Evolutionary conservation across 2,329 filamentous ascomycete species (phyloP).

Genomic region (Phialophora tarda): DNA sequence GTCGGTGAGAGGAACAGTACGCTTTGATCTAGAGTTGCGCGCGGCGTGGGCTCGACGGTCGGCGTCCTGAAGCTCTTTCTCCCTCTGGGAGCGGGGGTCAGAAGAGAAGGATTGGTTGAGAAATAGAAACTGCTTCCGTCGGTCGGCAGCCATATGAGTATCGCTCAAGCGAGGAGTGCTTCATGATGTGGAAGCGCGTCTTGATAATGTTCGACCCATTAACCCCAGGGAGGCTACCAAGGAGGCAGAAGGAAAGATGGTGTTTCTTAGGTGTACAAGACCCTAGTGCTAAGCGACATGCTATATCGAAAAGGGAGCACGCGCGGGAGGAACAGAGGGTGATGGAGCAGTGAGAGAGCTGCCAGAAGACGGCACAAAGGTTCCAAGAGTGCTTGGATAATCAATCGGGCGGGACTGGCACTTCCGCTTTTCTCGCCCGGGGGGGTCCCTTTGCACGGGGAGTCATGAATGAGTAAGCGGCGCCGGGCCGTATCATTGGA

Average conservation of each 20-base stretch:
- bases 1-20: neutral
- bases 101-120: slow-evolving; percentile 16
- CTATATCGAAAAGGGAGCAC: neutral
- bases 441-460: too few relatives aligned
- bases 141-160: slow-evolving; percentile 12
- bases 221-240: neutral
- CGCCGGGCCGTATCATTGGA: neutral
- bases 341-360: neutral
- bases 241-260: neutral
- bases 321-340: neutral
- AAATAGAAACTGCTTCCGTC: slow-evolving; percentile 15
- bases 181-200: slow-evolving; percentile 5
- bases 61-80: slow-evolving; percentile 24
- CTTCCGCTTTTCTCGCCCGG: neutral
- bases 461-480: slow-evolving; percentile 8
- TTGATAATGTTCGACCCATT: slow-evolving; percentile 4
- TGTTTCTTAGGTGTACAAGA: neutral
- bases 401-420: slow-evolving; percentile 4
- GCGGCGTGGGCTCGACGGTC: slow-evolving; percentile 18
- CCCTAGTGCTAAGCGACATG: slow-evolving; percentile 3
- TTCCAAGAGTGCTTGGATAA: slow-evolving; percentile 16
- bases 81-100: slow-evolving; percentile 18
- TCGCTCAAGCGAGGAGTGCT: neutral
- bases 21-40: slow-evolving; percentile 11
- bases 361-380: neutral